Conservation (phyloP, 2,329 filamentous ascomycete species). For the Hypoxylon sp. region DNA sequence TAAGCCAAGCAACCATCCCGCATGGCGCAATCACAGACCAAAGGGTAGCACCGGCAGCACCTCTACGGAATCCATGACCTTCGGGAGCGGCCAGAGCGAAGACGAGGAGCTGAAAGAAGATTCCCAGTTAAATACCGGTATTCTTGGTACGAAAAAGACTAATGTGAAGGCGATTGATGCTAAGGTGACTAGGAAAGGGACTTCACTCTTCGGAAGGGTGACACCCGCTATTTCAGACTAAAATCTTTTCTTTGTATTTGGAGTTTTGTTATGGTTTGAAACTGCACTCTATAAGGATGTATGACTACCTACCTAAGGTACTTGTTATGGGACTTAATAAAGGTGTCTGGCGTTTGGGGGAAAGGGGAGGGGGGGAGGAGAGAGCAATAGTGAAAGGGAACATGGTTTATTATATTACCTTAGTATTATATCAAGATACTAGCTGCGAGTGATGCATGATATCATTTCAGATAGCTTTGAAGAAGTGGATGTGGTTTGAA, state of each 20-base stretch:
- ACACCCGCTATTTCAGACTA: conserved; percentile 17
- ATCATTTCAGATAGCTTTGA: background rate
- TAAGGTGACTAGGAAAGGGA: conserved; percentile 27
- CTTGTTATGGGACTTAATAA: background rate
- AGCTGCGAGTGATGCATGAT: background rate
- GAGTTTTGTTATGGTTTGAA: background rate
- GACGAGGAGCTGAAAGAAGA: conserved; percentile 46
- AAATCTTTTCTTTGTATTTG: background rate
- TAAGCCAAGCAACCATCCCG: background rate
- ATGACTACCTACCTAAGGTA: background rate
- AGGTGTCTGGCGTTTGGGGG: conserved; percentile 1
- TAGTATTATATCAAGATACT: background rate
- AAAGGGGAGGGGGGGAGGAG: background rate
- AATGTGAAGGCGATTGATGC: conserved; percentile 11
- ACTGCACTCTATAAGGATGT: background rate
- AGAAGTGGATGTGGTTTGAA: no score
- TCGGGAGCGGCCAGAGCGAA: conserved; percentile 50
- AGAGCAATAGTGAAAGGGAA: background rate
- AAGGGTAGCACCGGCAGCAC: conserved; percentile 42
- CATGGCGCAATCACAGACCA: conserved; percentile 24
- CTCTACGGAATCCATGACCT: conserved; percentile 53
- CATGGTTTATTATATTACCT: background rate
- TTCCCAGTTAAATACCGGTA: background rate
- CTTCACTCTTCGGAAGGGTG: conserved; percentile 34
- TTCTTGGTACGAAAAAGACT: background rate